These are phyloP conservation scores for Carex scoparia DNA, from an alignment of 176 grass and related monocot species.

Conservation along the genomic window DNA sequence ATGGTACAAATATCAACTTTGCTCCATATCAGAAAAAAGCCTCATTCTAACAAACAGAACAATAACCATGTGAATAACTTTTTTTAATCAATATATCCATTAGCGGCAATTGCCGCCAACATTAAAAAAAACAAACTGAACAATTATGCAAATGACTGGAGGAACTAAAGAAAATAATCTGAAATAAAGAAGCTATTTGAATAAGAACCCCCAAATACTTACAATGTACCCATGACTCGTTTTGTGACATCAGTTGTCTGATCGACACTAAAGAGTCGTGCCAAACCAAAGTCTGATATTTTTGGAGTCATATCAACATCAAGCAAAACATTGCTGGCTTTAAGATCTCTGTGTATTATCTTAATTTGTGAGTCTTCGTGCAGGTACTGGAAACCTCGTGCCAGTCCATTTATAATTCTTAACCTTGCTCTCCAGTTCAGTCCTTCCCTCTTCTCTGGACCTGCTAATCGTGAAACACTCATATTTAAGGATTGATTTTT, in stretches of 20 bases:
- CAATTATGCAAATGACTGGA: neutral
- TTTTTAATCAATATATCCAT: no score
- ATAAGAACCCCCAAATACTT: constrained; percentile 19
- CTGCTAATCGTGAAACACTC: constrained; percentile 18
- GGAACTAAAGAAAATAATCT: neutral
- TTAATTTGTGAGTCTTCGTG: constrained; percentile 59
- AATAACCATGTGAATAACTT: neutral
- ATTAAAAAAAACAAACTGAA: neutral
- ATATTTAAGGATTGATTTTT: neutral
- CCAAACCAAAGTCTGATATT: constrained; percentile 66
- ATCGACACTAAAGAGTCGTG: constrained; percentile 48
- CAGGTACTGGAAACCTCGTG: constrained; percentile 63
- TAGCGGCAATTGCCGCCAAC: no score
- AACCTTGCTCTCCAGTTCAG: constrained; percentile 39
- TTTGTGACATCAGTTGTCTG: constrained; percentile 33
- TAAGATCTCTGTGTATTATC: constrained; percentile 50
- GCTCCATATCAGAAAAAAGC: neutral
- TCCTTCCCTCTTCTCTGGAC: constrained; percentile 17
- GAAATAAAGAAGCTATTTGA: neutral
- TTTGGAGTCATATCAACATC: constrained; percentile 49
- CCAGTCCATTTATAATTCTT: constrained; percentile 41
- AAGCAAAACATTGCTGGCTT: constrained; percentile 34
- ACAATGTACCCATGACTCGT: constrained; percentile 63
- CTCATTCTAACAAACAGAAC: neutral
- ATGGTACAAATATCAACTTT: neutral